Percentiles rank a stretch among this genome's conserved stretches.
Evolutionary conservation across 805 yeast genomes (phyloP).

Genomic region (Candida bentonensis): DNA sequence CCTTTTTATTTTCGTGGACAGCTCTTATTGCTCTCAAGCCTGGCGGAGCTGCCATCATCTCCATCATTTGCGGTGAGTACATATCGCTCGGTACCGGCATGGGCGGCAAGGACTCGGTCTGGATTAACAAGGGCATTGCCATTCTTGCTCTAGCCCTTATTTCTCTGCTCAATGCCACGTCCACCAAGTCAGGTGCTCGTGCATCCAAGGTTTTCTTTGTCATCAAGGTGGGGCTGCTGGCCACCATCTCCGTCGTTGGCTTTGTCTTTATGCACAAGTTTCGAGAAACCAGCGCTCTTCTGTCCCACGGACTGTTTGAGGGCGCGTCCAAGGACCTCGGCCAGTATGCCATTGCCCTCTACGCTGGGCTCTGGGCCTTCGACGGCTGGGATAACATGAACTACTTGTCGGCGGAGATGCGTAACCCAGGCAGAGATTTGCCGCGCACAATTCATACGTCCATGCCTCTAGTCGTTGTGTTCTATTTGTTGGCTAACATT

Average conservation of each 20-base stretch:
- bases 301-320: constrained; percentile 12
- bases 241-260: constrained; percentile 20
- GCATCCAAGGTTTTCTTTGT: constrained; percentile 21
- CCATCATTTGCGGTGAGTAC: constrained; percentile 27
- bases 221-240: constrained; percentile 20
- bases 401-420: constrained; percentile 28
- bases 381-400: constrained; percentile 33
- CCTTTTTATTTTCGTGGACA: constrained; percentile 26
- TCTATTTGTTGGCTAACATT: constrained; percentile 23
- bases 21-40: constrained; percentile 27
- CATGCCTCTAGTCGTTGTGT: constrained; percentile 25
- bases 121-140: constrained; percentile 22
- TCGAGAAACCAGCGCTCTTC: constrained; percentile 13
- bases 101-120: constrained; percentile 7
- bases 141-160: constrained; percentile 15
- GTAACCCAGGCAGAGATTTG: constrained; percentile 21
- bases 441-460: constrained; percentile 26
- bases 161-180: constrained; percentile 17
- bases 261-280: constrained; percentile 11
- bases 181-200: constrained; percentile 20
- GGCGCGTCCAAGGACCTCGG: constrained; percentile 18
- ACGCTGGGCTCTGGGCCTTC: constrained; percentile 30
- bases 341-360: constrained; percentile 23
- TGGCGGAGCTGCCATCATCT: constrained; percentile 27
- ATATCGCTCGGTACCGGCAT: constrained; percentile 15